These are phyloP conservation scores for Candida ortonii DNA, from an alignment of 805 yeast species.

Conservation along the genomic window DNA sequence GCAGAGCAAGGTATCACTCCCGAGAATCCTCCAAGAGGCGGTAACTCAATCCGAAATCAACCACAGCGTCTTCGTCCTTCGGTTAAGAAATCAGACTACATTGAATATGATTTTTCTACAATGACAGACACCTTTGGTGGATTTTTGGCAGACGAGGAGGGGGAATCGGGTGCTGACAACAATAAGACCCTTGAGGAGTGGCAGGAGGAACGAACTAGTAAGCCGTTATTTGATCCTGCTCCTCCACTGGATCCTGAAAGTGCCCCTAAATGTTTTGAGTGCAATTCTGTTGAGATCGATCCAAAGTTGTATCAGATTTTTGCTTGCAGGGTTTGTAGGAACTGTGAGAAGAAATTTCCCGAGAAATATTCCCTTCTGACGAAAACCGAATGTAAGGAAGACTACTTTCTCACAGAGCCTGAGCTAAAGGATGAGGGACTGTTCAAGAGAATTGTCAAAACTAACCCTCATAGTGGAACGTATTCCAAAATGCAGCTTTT, in stretches of 20 bases:
- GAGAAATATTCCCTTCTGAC: constrained; percentile 90
- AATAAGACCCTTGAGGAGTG: constrained; percentile 50
- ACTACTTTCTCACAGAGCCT: constrained; percentile 89
- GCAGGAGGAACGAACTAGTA: constrained; percentile 47
- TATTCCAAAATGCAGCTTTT: constrained; percentile 92
- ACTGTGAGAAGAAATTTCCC: constrained; percentile 68
- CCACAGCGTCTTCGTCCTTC: constrained; percentile 42
- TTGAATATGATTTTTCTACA: constrained; percentile 85
- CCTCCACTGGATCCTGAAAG: constrained; percentile 70
- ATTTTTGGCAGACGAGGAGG: constrained; percentile 48
- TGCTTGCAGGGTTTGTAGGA: constrained; percentile 71
- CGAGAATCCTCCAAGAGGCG: constrained; percentile 3
- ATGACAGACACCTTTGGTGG: constrained; percentile 91
- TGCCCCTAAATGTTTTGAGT: constrained; percentile 83
- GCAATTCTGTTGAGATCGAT: constrained; percentile 79
- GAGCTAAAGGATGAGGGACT: constrained; percentile 71
- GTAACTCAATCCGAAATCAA: too few species aligned
- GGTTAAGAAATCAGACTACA: constrained; percentile 62
- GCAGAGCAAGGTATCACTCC: constrained; percentile 18
- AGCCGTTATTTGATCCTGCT: constrained; percentile 50
- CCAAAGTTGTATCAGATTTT: constrained; percentile 67
- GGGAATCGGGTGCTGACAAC: constrained; percentile 19
- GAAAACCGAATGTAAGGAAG: constrained; percentile 92
- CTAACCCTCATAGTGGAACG: constrained; percentile 89
- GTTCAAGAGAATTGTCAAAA: constrained; percentile 77